A percentile compares a stretch with the other conserved stretches of the same genome.
Evolutionary conservation across 805 yeast genomes (phyloP).

Genomic region (Vanderwaltozyma verrucispora): DNA sequence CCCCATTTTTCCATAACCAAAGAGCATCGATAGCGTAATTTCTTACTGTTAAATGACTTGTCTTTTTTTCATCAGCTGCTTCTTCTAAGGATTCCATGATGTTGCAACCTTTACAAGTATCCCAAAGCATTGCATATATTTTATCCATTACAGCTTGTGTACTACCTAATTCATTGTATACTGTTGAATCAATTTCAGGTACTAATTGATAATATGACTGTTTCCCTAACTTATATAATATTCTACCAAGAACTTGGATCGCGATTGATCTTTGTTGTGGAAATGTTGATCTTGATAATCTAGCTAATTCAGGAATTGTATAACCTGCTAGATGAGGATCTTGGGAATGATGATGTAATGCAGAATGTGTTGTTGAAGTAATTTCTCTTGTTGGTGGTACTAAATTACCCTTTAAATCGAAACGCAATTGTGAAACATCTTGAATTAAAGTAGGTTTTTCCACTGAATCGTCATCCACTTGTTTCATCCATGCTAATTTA

Average conservation of each 20-base stretch:
- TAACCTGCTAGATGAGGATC: conserved; percentile 89
- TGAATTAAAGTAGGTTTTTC: conserved; percentile 24
- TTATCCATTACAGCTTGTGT: conserved; percentile 27
- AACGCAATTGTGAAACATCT: conserved; percentile 61
- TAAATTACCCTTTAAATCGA: conserved; percentile 78
- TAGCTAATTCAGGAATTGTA: conserved; percentile 73
- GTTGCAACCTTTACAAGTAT: conserved; percentile 48
- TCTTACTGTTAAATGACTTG: conserved; percentile 61
- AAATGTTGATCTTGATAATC: conserved; percentile 64
- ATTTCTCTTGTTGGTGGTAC: conserved; percentile 46
- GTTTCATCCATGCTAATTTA: conserved; percentile 87
- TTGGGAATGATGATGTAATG: conserved; percentile 86
- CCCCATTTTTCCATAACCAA: conserved; percentile 70
- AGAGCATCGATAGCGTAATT: conserved; percentile 83
- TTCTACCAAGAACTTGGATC: conserved; percentile 77
- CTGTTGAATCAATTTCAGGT: conserved; percentile 35
- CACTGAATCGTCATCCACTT: conserved; percentile 38
- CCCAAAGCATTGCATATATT: conserved; percentile 51
- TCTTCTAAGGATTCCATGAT: conserved; percentile 57
- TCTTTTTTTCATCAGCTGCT: conserved; percentile 54
- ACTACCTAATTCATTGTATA: conserved; percentile 32
- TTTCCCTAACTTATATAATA: conserved; percentile 67
- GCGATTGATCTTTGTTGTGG: conserved; percentile 84
- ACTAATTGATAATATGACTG: conserved; percentile 44
- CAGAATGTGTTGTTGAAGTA: conserved; percentile 44